Base-by-base conservation (phyloP, 495 filamentous ascomycete genomes). In the Neurospora sp. region DNA sequence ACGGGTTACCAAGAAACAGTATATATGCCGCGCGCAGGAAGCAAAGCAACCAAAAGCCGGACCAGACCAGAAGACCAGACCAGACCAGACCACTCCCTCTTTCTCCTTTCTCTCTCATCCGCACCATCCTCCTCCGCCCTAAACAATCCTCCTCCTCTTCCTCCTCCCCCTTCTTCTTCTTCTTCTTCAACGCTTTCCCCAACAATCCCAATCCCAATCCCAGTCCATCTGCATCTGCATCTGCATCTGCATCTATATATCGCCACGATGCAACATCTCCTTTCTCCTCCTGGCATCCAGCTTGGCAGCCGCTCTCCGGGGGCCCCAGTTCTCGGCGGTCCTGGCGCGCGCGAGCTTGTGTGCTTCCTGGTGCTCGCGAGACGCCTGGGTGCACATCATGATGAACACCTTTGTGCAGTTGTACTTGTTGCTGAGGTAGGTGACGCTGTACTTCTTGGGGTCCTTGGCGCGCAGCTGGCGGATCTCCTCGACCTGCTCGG, bases 321-420 rank as follows among this genome's bases (percentile, higher is more conserved):
- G 83, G 42, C 94, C 93, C 93, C 93, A 97, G 78, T 87, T 86
- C 70, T 85, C 89, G 83, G 90, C 89, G 35, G 90, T 84, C 18
- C 84, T 87, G 77, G 91, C 90, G 72, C 82, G 76, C 71, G 79
- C 78, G 54, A 76, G 78, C 77, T 81, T 72, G 72, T 83, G 77
- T 81, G 81, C 20, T 79, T 79, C 73, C 66, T 74, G 74, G 79
- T 85, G 82, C 77, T 85, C 83, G 23, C 70, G 69, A 70, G 79
- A 73, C 6, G 82, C 75, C 59, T 81, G 79, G 78, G 79, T 81
- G 79, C 83, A 87, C 79, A 89, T 85, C 71, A 85, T 86, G 73
- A 97, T 88, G 77, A 97, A 97, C 66, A 91, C 82, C 23, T 88
- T 85, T 73, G 88, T 89, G 85, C 94, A 97, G n/a, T 88, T 86